Conservation (phyloP, 2,329 filamentous ascomycete genomes). For the Lasiodiplodia theobromae region DNA sequence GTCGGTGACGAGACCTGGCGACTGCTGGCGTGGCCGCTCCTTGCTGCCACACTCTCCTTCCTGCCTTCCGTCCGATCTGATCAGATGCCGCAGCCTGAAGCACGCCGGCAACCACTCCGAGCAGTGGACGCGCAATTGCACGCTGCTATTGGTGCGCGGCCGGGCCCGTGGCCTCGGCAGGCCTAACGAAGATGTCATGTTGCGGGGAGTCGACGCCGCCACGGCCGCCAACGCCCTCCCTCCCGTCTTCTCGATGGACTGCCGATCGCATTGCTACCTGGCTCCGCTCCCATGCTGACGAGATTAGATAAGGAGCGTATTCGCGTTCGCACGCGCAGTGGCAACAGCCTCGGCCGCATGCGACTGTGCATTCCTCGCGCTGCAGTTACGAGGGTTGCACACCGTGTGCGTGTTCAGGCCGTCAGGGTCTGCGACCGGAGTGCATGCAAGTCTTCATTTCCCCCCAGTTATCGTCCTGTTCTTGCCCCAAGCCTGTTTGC, state of each 20-base stretch:
- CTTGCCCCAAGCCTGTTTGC: not conserved
- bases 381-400: conserved; percentile 5
- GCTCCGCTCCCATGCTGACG: conserved; percentile 11
- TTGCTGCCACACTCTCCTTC: conserved; percentile 14
- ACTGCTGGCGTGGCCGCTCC: conserved; percentile 21
- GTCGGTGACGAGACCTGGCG: conserved; percentile 22
- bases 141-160: not conserved
- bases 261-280: not conserved
- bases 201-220: conserved; percentile 10
- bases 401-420: conserved; percentile 6
- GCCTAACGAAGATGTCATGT: conserved; percentile 6
- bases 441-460: not conserved
- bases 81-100: conserved; percentile 13
- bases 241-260: not conserved
- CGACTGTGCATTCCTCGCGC: conserved; percentile 18
- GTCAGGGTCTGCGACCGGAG: not conserved
- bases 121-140: not conserved
- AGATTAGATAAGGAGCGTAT: conserved; percentile 12
- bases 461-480: not conserved
- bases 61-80: conserved; percentile 21
- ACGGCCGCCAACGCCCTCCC: conserved; percentile 1
- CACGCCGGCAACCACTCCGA: conserved; percentile 18
- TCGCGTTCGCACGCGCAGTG: not conserved
- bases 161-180: not conserved
- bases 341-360: conserved; percentile 7